A percentile compares a stretch with the other conserved stretches of the same genome.
These are phyloP conservation scores for Eucalyptus melliodora DNA, from an alignment of 345 rosid species.

Conservation along the genomic window DNA sequence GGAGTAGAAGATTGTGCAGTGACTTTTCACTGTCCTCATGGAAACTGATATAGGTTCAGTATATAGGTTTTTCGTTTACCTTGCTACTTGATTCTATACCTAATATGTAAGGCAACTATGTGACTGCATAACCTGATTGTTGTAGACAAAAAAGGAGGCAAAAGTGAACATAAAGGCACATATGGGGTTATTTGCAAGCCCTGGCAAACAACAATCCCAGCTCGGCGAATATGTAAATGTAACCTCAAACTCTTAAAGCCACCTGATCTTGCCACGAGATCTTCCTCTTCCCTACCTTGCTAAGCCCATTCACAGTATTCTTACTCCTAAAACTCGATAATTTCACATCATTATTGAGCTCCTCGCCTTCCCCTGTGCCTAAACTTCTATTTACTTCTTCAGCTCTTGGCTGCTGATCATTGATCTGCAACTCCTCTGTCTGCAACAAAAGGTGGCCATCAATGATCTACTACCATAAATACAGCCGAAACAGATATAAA, in stretches of 20 bases:
- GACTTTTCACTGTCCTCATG: background rate
- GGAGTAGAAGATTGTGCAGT: background rate
- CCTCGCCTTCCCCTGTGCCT: constrained; percentile 25
- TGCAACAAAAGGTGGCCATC: constrained; percentile 7
- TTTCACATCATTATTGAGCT: constrained; percentile 35
- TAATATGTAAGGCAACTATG: background rate
- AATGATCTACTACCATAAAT: background rate
- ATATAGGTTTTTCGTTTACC: background rate
- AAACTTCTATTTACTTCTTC: constrained; percentile 28
- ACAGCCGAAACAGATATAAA: background rate
- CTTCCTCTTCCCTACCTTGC: constrained; percentile 68
- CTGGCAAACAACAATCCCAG: background rate
- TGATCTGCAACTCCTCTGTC: constrained; percentile 51
- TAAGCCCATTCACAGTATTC: constrained; percentile 38
- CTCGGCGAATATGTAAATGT: background rate
- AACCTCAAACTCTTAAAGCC: constrained; percentile 58
- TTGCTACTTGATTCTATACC: background rate
- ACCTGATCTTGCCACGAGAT: constrained; percentile 94
- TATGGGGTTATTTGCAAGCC: background rate
- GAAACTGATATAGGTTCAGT: background rate
- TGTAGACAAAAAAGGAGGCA: background rate
- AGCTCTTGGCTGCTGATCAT: constrained; percentile 10
- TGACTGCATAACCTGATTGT: background rate
- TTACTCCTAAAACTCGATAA: constrained; percentile 52
- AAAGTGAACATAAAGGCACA: background rate